These are phyloP conservation scores for Lactarius evosmus DNA, from an alignment of 768 basidiomycete species.

Conservation along the genomic window DNA sequence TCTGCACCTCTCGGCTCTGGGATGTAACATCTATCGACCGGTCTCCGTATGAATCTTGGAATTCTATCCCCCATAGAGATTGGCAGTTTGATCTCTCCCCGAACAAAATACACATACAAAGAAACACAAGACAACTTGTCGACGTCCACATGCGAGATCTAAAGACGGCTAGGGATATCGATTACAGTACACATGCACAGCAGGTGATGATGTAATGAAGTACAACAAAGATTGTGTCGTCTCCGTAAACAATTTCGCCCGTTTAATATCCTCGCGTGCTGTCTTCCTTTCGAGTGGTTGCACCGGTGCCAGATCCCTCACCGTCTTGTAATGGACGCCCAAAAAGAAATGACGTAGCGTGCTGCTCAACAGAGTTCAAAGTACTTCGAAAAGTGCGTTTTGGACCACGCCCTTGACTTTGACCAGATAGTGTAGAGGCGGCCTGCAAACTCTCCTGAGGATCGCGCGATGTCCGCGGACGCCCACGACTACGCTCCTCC, in stretches of 20 bases:
- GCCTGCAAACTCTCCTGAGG: slow-evolving; percentile 7
- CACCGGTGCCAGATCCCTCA: slow-evolving; percentile 18
- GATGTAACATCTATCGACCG: neutral
- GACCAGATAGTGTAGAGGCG: slow-evolving; percentile 28
- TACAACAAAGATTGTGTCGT: slow-evolving; percentile 19
- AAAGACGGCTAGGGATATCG: slow-evolving; percentile 17
- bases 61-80: neutral
- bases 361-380: slow-evolving; percentile 66
- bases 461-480: slow-evolving; percentile 15
- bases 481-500: slow-evolving; percentile 26
- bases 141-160: neutral
- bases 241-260: neutral
- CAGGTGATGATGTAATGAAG: slow-evolving; percentile 9
- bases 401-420: slow-evolving; percentile 55
- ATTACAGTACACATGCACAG: slow-evolving; percentile 15
- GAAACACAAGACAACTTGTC: neutral
- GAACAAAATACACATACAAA: neutral
- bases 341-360: slow-evolving; percentile 62
- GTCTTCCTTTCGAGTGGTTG: slow-evolving; percentile 14
- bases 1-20: neutral
- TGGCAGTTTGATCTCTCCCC: neutral
- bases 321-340: slow-evolving; percentile 44
- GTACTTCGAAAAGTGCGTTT: slow-evolving; percentile 66
- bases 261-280: slow-evolving; percentile 22
- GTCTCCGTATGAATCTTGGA: neutral